phyloP scores from a whole-genome alignment of 2,329 filamentous ascomycete species.

The Penicillium sp. region DNA sequence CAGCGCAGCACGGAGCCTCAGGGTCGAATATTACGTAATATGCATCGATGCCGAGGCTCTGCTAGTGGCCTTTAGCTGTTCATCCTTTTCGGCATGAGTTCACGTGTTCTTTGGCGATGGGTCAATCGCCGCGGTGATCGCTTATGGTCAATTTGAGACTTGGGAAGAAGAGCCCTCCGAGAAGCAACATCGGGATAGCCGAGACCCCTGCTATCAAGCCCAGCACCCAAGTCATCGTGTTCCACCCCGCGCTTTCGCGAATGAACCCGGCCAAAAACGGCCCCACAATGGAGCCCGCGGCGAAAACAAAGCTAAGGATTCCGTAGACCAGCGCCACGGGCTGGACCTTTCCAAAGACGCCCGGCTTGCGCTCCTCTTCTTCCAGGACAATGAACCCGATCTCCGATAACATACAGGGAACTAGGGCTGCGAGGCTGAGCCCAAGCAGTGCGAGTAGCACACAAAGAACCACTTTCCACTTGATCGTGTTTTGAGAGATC shows the following conservation, averaged over 20 bases:
- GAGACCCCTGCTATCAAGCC: no score
- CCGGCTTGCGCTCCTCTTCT: neutral
- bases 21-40: no score
- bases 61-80: no score
- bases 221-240: neutral
- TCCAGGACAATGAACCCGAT: neutral
- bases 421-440: neutral
- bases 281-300: neutral
- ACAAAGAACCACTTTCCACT: neutral
- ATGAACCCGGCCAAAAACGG: neutral
- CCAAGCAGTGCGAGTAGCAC: neutral
- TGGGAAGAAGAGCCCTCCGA: no score
- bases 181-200: no score
- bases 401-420: neutral
- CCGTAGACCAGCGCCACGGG: neutral
- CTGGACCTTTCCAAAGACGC: neutral
- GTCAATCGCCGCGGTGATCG: no score
- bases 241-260: neutral
- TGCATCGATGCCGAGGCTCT: no score
- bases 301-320: neutral
- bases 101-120: no score
- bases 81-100: no score
- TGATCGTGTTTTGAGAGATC: neutral
- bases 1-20: no score
- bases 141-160: no score